phyloP scores from a whole-genome alignment of 2,329 filamentous ascomycete species.

The Alternaria sp. region DNA sequence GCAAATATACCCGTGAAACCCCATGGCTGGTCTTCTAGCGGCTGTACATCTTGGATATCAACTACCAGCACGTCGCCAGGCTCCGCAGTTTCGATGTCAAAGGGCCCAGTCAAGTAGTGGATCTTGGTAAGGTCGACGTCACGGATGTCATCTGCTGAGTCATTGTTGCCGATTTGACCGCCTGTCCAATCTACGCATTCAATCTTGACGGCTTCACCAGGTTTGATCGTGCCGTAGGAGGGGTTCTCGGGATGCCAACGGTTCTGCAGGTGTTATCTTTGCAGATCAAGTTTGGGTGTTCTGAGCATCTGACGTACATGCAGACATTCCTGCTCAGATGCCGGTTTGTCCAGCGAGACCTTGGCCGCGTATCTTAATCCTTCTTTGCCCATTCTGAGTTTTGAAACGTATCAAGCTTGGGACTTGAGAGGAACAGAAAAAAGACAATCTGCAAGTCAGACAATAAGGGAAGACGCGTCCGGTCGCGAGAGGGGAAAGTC shows the following conservation, averaged over 20 bases:
- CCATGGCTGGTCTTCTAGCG: slow-evolving; percentile 84
- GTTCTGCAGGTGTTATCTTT: slow-evolving; percentile 62
- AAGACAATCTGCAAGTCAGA: neutral
- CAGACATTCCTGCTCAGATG: slow-evolving; percentile 70
- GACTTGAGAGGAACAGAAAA: neutral
- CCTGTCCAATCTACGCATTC: slow-evolving; percentile 81
- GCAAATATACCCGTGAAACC: slow-evolving; percentile 87
- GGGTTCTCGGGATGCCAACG: slow-evolving; percentile 93
- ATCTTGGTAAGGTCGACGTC: slow-evolving; percentile 84
- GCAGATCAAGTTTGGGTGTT: neutral
- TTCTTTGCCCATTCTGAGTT: slow-evolving; percentile 54
- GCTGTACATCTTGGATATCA: slow-evolving; percentile 93
- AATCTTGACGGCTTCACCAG: slow-evolving; percentile 89
- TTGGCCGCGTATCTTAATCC: slow-evolving; percentile 74
- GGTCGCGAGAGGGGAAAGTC: slow-evolving; percentile 7
- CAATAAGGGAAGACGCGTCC: neutral
- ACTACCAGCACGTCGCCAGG: slow-evolving; percentile 85
- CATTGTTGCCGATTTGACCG: slow-evolving; percentile 87
- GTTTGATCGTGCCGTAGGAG: slow-evolving; percentile 72
- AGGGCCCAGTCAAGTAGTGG: slow-evolving; percentile 89
- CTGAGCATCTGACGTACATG: slow-evolving; percentile 62
- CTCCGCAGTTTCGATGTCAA: slow-evolving; percentile 82
- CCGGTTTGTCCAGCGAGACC: slow-evolving; percentile 75
- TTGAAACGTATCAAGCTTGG: neutral
- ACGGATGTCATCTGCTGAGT: slow-evolving; percentile 85